These are phyloP conservation scores for Baorangia bicolor DNA, from an alignment of 768 basidiomycete genomes.

Conservation along the genomic window DNA sequence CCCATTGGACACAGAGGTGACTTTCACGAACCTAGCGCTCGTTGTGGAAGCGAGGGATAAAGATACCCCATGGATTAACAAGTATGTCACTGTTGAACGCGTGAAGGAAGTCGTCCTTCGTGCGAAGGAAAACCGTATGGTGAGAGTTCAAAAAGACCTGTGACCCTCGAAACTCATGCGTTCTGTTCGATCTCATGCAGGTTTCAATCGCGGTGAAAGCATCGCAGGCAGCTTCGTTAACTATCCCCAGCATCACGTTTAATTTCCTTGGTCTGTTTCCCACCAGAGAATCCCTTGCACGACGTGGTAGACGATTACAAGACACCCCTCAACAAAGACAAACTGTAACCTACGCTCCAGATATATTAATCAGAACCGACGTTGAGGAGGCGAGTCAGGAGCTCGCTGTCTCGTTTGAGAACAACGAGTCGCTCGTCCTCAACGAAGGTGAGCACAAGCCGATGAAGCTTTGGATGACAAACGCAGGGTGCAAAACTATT, in stretches of 20 bases:
- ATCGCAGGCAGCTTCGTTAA: slow-evolving; percentile 49
- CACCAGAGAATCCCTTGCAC: slow-evolving; percentile 60
- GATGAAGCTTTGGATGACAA: slow-evolving; percentile 59
- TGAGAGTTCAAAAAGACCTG: slow-evolving; percentile 33
- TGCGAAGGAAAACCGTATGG: slow-evolving; percentile 63
- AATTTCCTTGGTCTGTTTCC: slow-evolving; percentile 75
- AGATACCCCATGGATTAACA: slow-evolving; percentile 33
- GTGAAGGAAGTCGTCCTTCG: slow-evolving; percentile 61
- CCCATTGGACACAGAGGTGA: slow-evolving; percentile 74
- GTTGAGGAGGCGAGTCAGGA: slow-evolving; percentile 67
- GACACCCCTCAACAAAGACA: slow-evolving; percentile 71
- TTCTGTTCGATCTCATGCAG: slow-evolving; percentile 30
- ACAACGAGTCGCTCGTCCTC: slow-evolving; percentile 51
- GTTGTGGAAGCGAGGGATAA: slow-evolving; percentile 41
- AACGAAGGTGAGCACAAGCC: slow-evolving; percentile 67
- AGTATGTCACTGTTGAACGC: slow-evolving; percentile 55
- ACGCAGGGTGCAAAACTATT: slow-evolving; percentile 60
- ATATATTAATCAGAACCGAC: slow-evolving; percentile 56
- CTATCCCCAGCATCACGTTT: slow-evolving; percentile 58
- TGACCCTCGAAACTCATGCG: neutral
- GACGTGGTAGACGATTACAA: slow-evolving; percentile 74
- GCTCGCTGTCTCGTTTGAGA: slow-evolving; percentile 55
- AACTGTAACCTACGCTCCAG: slow-evolving; percentile 67
- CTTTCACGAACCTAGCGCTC: slow-evolving; percentile 59
- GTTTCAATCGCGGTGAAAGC: slow-evolving; percentile 64